A percentile compares a stretch with the other conserved stretches of the same genome.
Evolutionary conservation across 1,284 basidiomycete genomes (phyloP).

Genomic region (Leccinum insigne): DNA sequence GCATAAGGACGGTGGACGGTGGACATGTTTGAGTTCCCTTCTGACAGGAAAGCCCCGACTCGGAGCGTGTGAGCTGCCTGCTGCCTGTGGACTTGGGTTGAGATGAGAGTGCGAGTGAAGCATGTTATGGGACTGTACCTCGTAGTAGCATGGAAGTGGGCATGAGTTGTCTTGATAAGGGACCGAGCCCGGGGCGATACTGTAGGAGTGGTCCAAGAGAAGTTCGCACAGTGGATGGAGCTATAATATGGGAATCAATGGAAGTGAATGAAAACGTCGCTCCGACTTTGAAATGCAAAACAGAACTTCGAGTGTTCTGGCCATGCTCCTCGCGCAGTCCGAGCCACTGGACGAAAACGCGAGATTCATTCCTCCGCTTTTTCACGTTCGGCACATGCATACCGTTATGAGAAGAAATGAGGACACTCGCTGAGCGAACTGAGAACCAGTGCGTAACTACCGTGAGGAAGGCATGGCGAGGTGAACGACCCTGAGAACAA

Average conservation of each 20-base stretch:
- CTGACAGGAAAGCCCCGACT: constrained; percentile 29
- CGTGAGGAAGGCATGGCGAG: too few species aligned
- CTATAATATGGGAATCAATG: constrained; percentile 34
- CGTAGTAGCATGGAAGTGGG: constrained; percentile 28
- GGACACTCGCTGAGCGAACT: too few species aligned
- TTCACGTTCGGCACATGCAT: constrained; percentile 21
- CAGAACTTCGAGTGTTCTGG: constrained; percentile 37
- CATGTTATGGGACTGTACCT: constrained; percentile 31
- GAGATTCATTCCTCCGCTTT: constrained; percentile 39
- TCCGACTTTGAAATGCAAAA: constrained; percentile 37
- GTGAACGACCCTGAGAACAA: too few species aligned
- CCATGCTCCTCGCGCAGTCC: constrained; percentile 36
- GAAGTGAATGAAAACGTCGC: constrained; percentile 25
- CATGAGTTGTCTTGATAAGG: constrained; percentile 22
- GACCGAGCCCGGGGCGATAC: constrained; percentile 26
- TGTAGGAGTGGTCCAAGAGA: constrained; percentile 19
- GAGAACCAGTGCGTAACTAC: too few species aligned
- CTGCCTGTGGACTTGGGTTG: constrained; percentile 27
- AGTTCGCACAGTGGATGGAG: constrained; percentile 16
- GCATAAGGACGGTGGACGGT: constrained; percentile 31
- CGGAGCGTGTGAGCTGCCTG: constrained; percentile 17
- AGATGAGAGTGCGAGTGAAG: constrained; percentile 31
- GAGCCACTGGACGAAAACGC: constrained; percentile 26
- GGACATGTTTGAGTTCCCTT: constrained; percentile 30
- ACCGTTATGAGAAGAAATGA: too few species aligned